Conservation (phyloP, 768 basidiomycete species). For the Paxillus rubicundulus region DNA sequence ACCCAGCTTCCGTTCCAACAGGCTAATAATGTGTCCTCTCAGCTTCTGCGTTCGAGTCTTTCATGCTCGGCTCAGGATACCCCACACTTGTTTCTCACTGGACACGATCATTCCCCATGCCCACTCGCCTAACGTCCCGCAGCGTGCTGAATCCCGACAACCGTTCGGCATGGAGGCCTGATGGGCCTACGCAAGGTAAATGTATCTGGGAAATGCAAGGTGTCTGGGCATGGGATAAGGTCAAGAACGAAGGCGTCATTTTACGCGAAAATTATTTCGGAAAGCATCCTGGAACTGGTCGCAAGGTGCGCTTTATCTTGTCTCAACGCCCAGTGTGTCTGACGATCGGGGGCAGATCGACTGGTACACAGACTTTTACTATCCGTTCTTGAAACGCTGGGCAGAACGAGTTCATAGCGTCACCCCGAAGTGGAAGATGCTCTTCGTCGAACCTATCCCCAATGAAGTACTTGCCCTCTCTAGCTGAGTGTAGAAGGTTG, state of each 20-base stretch:
- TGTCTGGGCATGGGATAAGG: constrained; percentile 86
- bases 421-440: constrained; percentile 51
- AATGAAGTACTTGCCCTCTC: constrained; percentile 65
- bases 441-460: constrained; percentile 85
- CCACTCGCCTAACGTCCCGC: constrained; percentile 63
- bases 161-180: constrained; percentile 63
- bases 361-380: constrained; percentile 87
- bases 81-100: constrained; percentile 77
- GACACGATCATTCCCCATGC: constrained; percentile 86
- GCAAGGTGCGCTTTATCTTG: constrained; percentile 44
- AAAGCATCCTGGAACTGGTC: constrained; percentile 60
- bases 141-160: constrained; percentile 40
- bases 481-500: not conserved
- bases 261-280: constrained; percentile 84
- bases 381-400: constrained; percentile 72
- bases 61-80: constrained; percentile 88
- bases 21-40: not conserved
- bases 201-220: constrained; percentile 90
- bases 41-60: constrained; percentile 87
- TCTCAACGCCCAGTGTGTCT: not conserved
- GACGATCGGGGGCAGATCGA: constrained; percentile 51
- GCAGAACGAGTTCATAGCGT: constrained; percentile 52
- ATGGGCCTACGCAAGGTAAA: constrained; percentile 68
- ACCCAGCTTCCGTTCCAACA: not conserved
- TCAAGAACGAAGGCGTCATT: constrained; percentile 65